phyloP scores from a whole-genome alignment of 495 filamentous ascomycete species.

The Neurospora sp. region DNA sequence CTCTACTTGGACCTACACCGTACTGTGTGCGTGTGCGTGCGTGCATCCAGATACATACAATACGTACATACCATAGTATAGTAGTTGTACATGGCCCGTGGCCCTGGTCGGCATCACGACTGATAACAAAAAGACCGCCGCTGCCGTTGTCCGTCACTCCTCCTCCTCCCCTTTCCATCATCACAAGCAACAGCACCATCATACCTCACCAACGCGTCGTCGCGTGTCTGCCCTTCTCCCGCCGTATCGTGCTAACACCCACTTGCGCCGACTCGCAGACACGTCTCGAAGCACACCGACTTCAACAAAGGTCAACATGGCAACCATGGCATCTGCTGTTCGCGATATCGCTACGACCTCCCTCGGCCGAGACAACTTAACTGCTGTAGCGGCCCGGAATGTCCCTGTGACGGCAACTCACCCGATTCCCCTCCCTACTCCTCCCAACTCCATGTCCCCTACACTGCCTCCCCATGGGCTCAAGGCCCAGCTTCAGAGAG shows the following conservation, averaged over 20 bases:
- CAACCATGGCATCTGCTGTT: conserved; percentile 48
- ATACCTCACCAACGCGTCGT: conserved; percentile 10
- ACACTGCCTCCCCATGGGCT: conserved; percentile 73
- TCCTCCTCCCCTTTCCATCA: neutral
- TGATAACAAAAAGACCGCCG: neutral
- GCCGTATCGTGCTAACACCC: conserved; percentile 9
- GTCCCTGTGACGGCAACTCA: conserved; percentile 46
- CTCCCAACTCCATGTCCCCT: conserved; percentile 93
- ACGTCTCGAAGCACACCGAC: conserved; percentile 38
- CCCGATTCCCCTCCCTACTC: conserved; percentile 74
- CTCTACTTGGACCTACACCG: neutral
- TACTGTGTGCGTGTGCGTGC: neutral
- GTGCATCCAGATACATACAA: neutral
- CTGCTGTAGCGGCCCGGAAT: conserved; percentile 48
- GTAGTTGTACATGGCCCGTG: neutral
- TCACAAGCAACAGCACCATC: conserved; percentile 2
- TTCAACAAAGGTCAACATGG: conserved; percentile 40
- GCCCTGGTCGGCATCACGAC: neutral
- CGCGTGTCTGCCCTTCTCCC: conserved; percentile 6
- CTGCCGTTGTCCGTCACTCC: neutral
- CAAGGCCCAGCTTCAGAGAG: conserved; percentile 48
- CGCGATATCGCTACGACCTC: conserved; percentile 59
- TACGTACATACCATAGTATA: neutral
- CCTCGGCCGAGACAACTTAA: conserved; percentile 50
- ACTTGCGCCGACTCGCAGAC: conserved; percentile 23